Evolutionary conservation across 495 filamentous ascomycete species (phyloP).

Genomic region (Talaromyces wortmannii): DNA sequence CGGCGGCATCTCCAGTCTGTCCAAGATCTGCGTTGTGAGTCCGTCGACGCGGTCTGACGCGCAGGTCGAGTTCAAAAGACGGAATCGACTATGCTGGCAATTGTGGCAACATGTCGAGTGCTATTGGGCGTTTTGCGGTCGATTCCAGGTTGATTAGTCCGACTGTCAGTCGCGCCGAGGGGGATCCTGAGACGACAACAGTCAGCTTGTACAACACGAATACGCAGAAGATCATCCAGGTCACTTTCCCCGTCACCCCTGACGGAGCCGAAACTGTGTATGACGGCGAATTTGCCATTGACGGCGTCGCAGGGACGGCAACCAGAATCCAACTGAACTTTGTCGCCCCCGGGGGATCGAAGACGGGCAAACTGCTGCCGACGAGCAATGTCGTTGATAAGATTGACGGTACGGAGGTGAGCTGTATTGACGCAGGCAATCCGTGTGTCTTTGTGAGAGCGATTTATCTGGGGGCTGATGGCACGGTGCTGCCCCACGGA

Average conservation of each 20-base stretch:
- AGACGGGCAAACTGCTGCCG: constrained; percentile 58
- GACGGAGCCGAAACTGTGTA: constrained; percentile 38
- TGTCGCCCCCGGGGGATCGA: constrained; percentile 58
- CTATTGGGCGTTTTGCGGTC: constrained; percentile 60
- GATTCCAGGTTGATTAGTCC: constrained; percentile 40
- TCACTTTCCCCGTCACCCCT: constrained; percentile 36
- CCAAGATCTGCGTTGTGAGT: constrained; percentile 62
- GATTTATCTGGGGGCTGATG: constrained; percentile 39
- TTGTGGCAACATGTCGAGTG: constrained; percentile 67
- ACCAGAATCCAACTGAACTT: constrained; percentile 56
- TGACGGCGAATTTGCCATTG: constrained; percentile 53
- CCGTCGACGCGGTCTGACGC: constrained; percentile 37
- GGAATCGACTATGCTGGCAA: constrained; percentile 61
- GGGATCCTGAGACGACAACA: constrained; percentile 6
- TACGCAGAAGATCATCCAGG: constrained; percentile 40
- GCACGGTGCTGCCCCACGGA: constrained; percentile 44
- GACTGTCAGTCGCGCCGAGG: neutral
- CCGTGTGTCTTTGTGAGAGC: constrained; percentile 59
- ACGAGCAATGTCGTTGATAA: constrained; percentile 51
- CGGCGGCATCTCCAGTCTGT: constrained; percentile 60
- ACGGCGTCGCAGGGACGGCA: constrained; percentile 57
- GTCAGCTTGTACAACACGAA: constrained; percentile 51
- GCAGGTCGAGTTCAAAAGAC: constrained; percentile 62
- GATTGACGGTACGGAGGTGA: constrained; percentile 46
- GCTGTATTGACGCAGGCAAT: constrained; percentile 58